Evolutionary conservation across 176 grass and related monocot species (phyloP).

Genomic region (Puya raimondii): DNA sequence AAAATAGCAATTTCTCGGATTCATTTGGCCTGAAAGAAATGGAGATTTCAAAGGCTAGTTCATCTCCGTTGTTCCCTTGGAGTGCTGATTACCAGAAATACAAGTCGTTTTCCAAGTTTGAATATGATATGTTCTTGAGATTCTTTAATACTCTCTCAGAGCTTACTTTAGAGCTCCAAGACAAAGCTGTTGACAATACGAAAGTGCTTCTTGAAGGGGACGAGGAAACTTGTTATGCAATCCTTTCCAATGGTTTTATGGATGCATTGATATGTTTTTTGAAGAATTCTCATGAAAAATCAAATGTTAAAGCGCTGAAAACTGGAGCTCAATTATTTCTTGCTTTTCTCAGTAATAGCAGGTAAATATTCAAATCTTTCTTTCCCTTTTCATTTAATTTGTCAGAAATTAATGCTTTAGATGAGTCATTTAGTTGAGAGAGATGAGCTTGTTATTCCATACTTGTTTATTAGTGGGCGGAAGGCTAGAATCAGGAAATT

Average conservation of each 20-base stretch:
- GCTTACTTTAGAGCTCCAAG: constrained; percentile 54
- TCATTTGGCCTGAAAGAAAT: constrained; percentile 37
- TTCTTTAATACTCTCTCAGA: constrained; percentile 60
- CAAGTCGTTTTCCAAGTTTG: constrained; percentile 60
- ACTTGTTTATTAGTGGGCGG: not conserved
- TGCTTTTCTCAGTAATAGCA: constrained; percentile 49
- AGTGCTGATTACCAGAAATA: constrained; percentile 61
- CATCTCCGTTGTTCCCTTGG: constrained; percentile 53
- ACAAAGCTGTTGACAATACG: constrained; percentile 57
- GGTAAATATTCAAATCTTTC: constrained; percentile 28
- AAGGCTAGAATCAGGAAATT: too few species aligned
- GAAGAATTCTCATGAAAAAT: constrained; percentile 34
- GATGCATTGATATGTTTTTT: constrained; percentile 70
- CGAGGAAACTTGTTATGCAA: constrained; percentile 39
- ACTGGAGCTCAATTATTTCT: constrained; percentile 55
- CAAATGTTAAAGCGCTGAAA: constrained; percentile 38
- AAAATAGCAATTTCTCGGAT: constrained; percentile 55
- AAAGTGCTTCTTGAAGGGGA: constrained; percentile 56
- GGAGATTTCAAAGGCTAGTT: constrained; percentile 38
- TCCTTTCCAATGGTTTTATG: constrained; percentile 72
- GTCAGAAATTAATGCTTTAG: not conserved
- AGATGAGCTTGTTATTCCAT: not conserved
- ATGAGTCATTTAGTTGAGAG: not conserved
- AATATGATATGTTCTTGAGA: constrained; percentile 61
- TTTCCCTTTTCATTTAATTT: constrained; percentile 6